These are phyloP conservation scores for Pharnaceum exiguum DNA, from an alignment of 148 eudicot genomes.

Conservation along the genomic window DNA sequence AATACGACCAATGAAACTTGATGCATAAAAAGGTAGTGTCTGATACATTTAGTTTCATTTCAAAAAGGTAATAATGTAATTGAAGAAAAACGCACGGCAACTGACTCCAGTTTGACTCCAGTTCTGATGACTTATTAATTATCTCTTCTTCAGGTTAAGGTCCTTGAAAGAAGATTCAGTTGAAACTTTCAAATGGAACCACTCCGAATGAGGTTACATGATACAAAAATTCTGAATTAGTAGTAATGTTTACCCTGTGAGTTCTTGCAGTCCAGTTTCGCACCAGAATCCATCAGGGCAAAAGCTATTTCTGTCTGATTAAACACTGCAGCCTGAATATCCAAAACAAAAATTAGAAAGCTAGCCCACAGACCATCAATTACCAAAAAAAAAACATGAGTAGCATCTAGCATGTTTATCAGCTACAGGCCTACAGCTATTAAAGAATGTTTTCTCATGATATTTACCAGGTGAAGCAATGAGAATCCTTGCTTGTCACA, in stretches of 20 bases:
- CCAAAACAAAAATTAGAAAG: not conserved
- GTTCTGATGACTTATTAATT: too few relatives aligned
- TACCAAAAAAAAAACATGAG: too few relatives aligned
- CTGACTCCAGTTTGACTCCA: too few relatives aligned
- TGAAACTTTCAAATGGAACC: not conserved
- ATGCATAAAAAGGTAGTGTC: too few relatives aligned
- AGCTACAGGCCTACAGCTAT: not conserved
- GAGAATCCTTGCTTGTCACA: conserved; percentile 77
- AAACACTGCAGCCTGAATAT: conserved; percentile 66
- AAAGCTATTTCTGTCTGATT: conserved; percentile 70
- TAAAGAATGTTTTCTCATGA: conserved; percentile 2
- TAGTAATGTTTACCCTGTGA: conserved; percentile 48
- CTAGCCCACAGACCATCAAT: not conserved
- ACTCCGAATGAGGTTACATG: not conserved
- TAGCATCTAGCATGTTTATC: not conserved
- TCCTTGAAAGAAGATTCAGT: not conserved
- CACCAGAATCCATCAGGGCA: conserved; percentile 74
- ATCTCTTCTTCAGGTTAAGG: not conserved
- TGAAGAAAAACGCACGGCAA: too few relatives aligned
- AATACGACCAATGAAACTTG: too few relatives aligned
- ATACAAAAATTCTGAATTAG: not conserved
- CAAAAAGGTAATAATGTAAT: too few relatives aligned
- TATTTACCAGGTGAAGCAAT: conserved; percentile 65
- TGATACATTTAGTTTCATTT: too few relatives aligned
- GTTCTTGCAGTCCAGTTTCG: conserved; percentile 56